A percentile compares a stretch with the other conserved stretches of the same genome.
Conservation (phyloP, 129 eudicot genomes). For the Lactuca saligna region DNA sequence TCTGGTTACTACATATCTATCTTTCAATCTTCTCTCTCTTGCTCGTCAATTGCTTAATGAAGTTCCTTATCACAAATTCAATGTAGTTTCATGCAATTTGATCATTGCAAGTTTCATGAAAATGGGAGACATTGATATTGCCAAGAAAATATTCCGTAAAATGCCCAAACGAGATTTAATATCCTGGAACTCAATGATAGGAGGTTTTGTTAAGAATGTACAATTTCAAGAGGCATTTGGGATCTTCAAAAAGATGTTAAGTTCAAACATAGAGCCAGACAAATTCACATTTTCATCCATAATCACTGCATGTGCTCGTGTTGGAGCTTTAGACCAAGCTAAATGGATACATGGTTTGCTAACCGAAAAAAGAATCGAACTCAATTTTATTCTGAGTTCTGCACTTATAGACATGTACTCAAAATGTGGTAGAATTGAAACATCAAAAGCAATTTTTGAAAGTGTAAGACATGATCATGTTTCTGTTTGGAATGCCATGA, state of each 20-base stretch:
- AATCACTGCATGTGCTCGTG: conserved; percentile 62
- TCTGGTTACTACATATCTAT: conserved; percentile 44
- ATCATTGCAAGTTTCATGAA: conserved; percentile 65
- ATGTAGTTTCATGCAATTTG: conserved; percentile 47
- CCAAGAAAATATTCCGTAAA: conserved; percentile 51
- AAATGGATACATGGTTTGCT: conserved; percentile 67
- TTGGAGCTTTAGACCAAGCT: conserved; percentile 73
- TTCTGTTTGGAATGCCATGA: conserved; percentile 87
- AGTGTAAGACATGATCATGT: conserved; percentile 40
- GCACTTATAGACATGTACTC: conserved; percentile 85
- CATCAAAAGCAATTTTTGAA: conserved; percentile 51
- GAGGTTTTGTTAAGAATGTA: conserved; percentile 63
- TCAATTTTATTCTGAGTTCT: conserved; percentile 61
- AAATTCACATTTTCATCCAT: conserved; percentile 81
- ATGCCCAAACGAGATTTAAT: conserved; percentile 63
- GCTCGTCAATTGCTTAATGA: conserved; percentile 56
- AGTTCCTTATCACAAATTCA: conserved; percentile 34
- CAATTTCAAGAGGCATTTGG: conserved; percentile 61
- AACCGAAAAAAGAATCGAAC: conserved; percentile 44
- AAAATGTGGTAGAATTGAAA: conserved; percentile 74
- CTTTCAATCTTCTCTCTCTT: conserved; percentile 34
- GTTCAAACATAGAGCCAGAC: conserved; percentile 60
- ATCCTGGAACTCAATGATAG: conserved; percentile 78
- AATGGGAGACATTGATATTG: conserved; percentile 53
- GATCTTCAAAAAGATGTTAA: conserved; percentile 59